A percentile compares a stretch with the other conserved stretches of the same genome.
Evolutionary conservation across 768 basidiomycete genomes (phyloP).

Genomic region (Boletus sensibilis): DNA sequence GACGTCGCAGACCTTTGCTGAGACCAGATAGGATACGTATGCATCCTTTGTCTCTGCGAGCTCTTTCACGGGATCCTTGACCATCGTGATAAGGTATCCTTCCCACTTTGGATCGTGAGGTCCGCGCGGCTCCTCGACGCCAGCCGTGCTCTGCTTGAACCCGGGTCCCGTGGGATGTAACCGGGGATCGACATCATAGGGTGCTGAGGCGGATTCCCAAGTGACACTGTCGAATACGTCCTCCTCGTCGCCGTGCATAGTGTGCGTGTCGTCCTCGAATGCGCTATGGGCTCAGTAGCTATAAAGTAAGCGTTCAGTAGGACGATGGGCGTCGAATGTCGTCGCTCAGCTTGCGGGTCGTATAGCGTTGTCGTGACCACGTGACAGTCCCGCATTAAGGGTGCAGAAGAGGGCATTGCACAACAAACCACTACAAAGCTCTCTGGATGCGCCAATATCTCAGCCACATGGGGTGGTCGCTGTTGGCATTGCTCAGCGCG

Average conservation of each 20-base stretch:
- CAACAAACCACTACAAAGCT: conserved; percentile 31
- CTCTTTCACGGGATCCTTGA: conserved; percentile 94
- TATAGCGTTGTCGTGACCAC: conserved; percentile 18
- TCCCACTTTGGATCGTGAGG: conserved; percentile 91
- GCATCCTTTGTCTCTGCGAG: conserved; percentile 96
- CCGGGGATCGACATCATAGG: conserved; percentile 47
- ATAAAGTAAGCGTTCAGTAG: neutral
- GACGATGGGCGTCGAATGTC: conserved; percentile 2
- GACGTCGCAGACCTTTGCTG: conserved; percentile 67
- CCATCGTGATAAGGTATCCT: conserved; percentile 75
- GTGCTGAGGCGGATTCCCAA: conserved; percentile 76
- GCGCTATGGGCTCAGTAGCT: neutral
- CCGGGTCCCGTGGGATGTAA: conserved; percentile 59
- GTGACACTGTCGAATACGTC: conserved; percentile 91
- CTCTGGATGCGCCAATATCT: conserved; percentile 28
- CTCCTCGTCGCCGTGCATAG: conserved; percentile 83
- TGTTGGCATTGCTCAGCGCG: conserved; percentile 31
- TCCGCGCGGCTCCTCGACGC: conserved; percentile 58
- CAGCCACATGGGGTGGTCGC: conserved; percentile 8
- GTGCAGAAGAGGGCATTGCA: conserved; percentile 7
- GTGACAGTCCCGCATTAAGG: conserved; percentile 20
- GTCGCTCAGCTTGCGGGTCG: neutral
- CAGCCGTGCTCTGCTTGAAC: conserved; percentile 77
- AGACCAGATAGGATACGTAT: conserved; percentile 91
- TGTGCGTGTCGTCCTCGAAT: conserved; percentile 5